Base-by-base conservation (phyloP, 441 rosid species). In the Gossypium davidsonii region DNA sequence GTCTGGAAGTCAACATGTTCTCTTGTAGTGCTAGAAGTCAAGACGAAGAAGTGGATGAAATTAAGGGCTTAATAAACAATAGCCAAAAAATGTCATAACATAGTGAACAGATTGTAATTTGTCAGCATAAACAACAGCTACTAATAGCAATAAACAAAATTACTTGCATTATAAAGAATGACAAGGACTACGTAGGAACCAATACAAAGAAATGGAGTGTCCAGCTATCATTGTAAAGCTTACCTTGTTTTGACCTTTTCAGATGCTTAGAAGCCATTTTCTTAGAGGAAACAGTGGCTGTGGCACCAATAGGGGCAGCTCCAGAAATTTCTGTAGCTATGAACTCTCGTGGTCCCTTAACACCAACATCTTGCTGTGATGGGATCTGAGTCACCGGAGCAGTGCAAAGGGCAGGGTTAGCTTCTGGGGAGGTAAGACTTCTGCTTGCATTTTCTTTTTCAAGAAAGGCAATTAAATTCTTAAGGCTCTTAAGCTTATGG, bases 401-500 rank as follows among this genome's bases (percentile, higher is more conserved):
- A 34, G 73, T 10, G 6, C 17, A 18, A 18, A 55, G 4, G 62
- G 20, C 49, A 52, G 14, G 11, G 2, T 31, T 55, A 17, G 73
- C 49, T 52, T 34, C 28, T 18, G 15, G 46, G 23, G 15, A 46
- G 37, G 67, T 26, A 56, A 21, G 31, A 31, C 34, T 55, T 8
- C 12, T 5, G 31, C 61, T 55, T 14, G 12, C 73, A 55, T 20
- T 55, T 72, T 6, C 0, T 20, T 53, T 28, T 12, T 70, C 51
- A 18, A 53, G 26, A 8, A 11, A n/a, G 1, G 17, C 63, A 18
- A 70, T 53, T 25, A 12, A 18, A 51, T n/a, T 26, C 9, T 82
- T 49, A 49, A 37, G 48, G 51, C 20, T 65, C 67, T 53, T 61
- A 70, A 80, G 73, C 9, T 26, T 42, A 53, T 2, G 28, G 18